phyloP scores from a whole-genome alignment of 345 rosid species.

The Luvunga scandens region DNA sequence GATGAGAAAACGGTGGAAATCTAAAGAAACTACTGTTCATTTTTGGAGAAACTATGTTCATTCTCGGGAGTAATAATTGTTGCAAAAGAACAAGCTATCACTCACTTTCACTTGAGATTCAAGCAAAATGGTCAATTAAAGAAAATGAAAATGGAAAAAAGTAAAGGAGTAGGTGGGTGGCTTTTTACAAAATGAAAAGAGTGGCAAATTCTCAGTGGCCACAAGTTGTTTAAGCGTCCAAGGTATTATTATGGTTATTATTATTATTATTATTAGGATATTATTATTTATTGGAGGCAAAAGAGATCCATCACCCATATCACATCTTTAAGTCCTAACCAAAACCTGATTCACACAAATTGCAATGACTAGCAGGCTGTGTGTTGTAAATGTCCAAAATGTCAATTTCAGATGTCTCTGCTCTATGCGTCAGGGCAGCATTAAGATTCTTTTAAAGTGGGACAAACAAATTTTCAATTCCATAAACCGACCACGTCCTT shows the following conservation, averaged over 20 bases:
- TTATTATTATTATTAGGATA: neutral
- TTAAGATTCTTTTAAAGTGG: neutral
- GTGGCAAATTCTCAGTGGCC: neutral
- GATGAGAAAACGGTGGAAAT: neutral
- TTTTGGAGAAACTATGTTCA: neutral
- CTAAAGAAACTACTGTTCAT: neutral
- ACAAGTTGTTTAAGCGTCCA: neutral
- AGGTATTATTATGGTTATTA: neutral
- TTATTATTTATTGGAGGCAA: no score
- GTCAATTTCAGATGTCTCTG: neutral
- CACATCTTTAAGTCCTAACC: neutral
- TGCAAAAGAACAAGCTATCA: neutral
- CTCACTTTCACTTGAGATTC: neutral
- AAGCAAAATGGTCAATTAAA: neutral
- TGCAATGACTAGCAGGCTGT: neutral
- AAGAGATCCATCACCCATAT: neutral
- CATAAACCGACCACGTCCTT: constrained; percentile 7
- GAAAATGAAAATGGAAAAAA: neutral
- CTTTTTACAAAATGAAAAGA: neutral
- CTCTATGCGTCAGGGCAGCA: neutral
- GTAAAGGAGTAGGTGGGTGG: neutral
- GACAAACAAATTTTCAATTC: neutral
- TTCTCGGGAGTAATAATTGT: neutral
- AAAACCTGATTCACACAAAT: constrained; percentile 4
- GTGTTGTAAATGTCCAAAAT: neutral